Base-by-base conservation (phyloP, 345 rosid genomes). In the Hirschfeldia incana region DNA sequence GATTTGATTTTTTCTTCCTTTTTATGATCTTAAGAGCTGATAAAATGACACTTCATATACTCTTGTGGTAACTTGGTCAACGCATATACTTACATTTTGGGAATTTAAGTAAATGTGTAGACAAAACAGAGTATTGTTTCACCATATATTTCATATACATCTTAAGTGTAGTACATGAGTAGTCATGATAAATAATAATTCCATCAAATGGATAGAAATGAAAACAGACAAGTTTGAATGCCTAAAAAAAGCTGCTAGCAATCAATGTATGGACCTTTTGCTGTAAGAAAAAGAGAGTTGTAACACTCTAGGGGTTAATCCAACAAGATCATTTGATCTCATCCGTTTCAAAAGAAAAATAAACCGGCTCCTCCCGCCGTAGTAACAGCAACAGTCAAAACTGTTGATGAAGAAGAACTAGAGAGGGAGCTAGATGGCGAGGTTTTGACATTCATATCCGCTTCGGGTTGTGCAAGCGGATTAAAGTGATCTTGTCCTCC, bases 381-480 rank as follows among this genome's bases (percentile, higher is more conserved):
- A n/a, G 29, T 57, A 32, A 10, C 30, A 60, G 9, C 77, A 51
- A 30, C 26, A 27, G 11, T 16, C 21, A 69, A 74, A 68, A 33
- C 28, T 10, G 10, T 61, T 26, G 62, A 74, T 9, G 37, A 69
- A 5, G 58, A 69, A 5, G 46, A 69, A 69, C 21, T 69, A 15
- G 30, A 80, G 17, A 49, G 39, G 4, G 72, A 53, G 46, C 75
- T 69, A 30, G 72, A 3, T 9, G 10, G 1, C 10, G 78, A 36
- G 5, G 66, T 16, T 53, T 10, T 8, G 9, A 8, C 27, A 68
- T 29, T 17, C 58, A 36, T 15, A 28, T 67, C 78, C 0, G 32
- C 70, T 16, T 79, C 82, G 8, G 78, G 70, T 53, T 74, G 74
- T 4, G 65, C 78, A 66, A 72, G 39, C 8, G 8, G 39, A 36